These are phyloP conservation scores for Martensiomyces pterosporus DNA, from an alignment of 192 early-diverging fungal genomes.

Conservation along the genomic window DNA sequence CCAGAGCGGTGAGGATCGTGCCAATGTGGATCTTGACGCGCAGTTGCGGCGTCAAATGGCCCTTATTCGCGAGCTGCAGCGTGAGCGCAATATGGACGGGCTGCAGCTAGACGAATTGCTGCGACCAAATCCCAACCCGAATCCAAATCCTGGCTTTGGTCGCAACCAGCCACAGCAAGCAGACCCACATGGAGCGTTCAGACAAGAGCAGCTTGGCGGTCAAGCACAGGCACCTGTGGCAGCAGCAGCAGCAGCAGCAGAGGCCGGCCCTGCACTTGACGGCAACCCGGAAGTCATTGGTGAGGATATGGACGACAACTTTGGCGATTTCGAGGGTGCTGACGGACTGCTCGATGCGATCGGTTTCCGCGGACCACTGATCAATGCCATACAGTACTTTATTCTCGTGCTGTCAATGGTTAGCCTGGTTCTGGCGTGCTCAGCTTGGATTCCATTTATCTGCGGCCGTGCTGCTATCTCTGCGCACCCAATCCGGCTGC, in stretches of 20 bases:
- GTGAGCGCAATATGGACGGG: background rate
- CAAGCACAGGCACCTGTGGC: background rate
- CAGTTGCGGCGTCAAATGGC: background rate
- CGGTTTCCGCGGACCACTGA: slow-evolving; percentile 83
- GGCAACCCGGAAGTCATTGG: slow-evolving; percentile 9
- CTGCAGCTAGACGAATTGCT: background rate
- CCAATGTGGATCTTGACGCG: background rate
- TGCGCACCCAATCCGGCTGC: slow-evolving; percentile 38
- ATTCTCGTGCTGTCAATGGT: slow-evolving; percentile 74
- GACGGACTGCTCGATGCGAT: slow-evolving; percentile 85
- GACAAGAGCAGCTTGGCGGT: no score
- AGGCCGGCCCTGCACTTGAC: background rate
- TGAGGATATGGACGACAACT: slow-evolving; percentile 53
- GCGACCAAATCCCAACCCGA: background rate
- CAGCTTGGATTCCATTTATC: slow-evolving; percentile 72
- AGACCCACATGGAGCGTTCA: no score
- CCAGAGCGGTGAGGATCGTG: background rate
- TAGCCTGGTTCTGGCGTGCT: slow-evolving; percentile 60
- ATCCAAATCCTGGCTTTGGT: no score
- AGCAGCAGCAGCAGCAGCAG: slow-evolving; percentile 5
- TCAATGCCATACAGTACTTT: slow-evolving; percentile 76
- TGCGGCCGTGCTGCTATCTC: slow-evolving; percentile 25
- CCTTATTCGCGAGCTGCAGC: background rate
- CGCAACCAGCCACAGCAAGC: no score
- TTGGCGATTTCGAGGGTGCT: slow-evolving; percentile 57